Evolutionary conservation across 2,329 filamentous ascomycete species (phyloP).

Genomic region (Biscogniauxia mediterranea): DNA sequence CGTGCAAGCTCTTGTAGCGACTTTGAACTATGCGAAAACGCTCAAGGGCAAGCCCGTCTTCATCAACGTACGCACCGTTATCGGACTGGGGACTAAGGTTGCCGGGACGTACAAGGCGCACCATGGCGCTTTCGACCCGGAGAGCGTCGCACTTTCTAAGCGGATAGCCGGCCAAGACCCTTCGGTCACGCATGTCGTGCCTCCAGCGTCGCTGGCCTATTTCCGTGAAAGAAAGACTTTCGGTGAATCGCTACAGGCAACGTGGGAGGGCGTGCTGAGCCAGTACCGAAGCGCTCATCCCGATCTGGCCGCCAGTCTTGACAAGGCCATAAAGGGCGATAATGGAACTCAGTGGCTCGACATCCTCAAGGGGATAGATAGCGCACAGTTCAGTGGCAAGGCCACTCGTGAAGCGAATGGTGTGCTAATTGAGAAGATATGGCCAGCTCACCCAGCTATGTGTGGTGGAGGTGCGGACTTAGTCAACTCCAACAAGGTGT

Average conservation of each 20-base stretch:
- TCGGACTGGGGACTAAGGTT: slow-evolving; percentile 48
- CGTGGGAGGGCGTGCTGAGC: slow-evolving; percentile 48
- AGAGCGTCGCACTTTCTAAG: slow-evolving; percentile 56
- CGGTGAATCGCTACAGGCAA: slow-evolving; percentile 44
- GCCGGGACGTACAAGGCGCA: slow-evolving; percentile 53
- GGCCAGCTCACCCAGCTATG: no score
- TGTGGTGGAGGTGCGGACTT: no score
- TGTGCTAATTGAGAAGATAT: no score
- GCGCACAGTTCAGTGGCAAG: neutral
- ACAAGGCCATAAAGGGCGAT: slow-evolving; percentile 45
- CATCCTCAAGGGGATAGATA: slow-evolving; percentile 32
- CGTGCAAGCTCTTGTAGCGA: slow-evolving; percentile 43
- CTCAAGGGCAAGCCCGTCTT: slow-evolving; percentile 49
- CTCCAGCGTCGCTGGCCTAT: slow-evolving; percentile 48
- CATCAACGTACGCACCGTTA: slow-evolving; percentile 57
- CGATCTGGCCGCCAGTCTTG: slow-evolving; percentile 40
- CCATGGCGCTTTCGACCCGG: slow-evolving; percentile 54
- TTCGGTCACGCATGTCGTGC: slow-evolving; percentile 36
- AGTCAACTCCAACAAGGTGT: neutral
- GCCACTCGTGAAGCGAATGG: no score
- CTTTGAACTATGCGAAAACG: slow-evolving; percentile 41
- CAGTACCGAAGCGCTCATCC: slow-evolving; percentile 35
- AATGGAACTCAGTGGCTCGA: slow-evolving; percentile 31
- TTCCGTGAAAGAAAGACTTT: slow-evolving; percentile 47
- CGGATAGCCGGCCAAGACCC: slow-evolving; percentile 47